Conservation (phyloP, 1,284 basidiomycete species). For the Moniliophthora roreri region DNA sequence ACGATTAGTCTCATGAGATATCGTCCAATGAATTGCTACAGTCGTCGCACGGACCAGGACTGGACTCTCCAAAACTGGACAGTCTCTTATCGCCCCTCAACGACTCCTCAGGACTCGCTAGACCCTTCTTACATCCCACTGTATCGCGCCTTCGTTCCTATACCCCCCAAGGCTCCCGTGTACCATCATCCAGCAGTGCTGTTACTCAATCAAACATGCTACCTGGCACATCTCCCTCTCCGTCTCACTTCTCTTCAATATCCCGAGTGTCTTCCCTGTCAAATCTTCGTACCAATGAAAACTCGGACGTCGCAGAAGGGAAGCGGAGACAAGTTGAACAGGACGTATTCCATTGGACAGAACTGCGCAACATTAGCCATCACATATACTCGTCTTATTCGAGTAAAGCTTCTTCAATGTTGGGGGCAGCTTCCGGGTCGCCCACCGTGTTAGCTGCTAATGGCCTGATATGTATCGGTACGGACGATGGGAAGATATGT, state of each 20-base stretch:
- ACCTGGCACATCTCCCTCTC: conserved; percentile 48
- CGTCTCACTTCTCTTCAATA: conserved; percentile 70
- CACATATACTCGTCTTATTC: conserved; percentile 55
- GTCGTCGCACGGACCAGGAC: conserved; percentile 30
- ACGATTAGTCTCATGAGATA: conserved; percentile 32
- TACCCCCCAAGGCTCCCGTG: conserved; percentile 51
- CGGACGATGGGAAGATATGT: conserved; percentile 72
- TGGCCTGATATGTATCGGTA: conserved; percentile 90
- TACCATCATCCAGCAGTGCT: conserved; percentile 47
- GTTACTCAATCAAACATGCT: conserved; percentile 44
- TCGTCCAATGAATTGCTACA: conserved; percentile 38
- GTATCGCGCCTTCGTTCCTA: conserved; percentile 82
- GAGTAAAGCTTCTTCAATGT: conserved; percentile 60
- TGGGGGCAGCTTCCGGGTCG: conserved; percentile 59
- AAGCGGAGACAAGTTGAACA: conserved; percentile 33
- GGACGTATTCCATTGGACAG: conserved; percentile 79
- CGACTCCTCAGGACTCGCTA: conserved; percentile 33
- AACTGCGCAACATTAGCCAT: conserved; percentile 60
- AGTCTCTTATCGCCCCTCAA: background rate
- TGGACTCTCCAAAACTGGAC: conserved; percentile 27
- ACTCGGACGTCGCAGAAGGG: conserved; percentile 22
- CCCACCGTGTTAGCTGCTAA: conserved; percentile 86
- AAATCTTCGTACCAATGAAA: conserved; percentile 38
- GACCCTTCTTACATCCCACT: conserved; percentile 70
- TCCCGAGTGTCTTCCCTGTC: conserved; percentile 68